Conservation (phyloP, 2,329 filamentous ascomycete genomes). For the Penicillium aurantiogriseum region DNA sequence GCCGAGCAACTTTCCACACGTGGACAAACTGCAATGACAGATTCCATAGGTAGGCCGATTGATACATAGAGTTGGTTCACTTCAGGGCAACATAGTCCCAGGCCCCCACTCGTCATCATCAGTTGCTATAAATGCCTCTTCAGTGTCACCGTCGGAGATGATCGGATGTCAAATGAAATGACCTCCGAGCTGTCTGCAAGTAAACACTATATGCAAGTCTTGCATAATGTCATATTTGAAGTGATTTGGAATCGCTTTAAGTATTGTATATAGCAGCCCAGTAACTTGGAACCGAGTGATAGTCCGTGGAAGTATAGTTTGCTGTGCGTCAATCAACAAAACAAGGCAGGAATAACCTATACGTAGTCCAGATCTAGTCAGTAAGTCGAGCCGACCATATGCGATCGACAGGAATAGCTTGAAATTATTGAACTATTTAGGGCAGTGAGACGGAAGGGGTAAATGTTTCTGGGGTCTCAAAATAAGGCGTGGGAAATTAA, state of each 20-base stretch:
- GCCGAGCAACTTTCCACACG: not conserved
- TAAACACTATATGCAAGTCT: no score
- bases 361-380: not conserved
- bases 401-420: constrained; percentile 3
- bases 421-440: not conserved
- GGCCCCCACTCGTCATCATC: not conserved
- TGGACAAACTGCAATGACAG: not conserved
- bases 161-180: not conserved
- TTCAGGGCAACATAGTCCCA: no score
- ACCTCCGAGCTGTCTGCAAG: not conserved
- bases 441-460: not conserved
- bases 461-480: not conserved
- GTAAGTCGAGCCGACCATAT: not conserved
- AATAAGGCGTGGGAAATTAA: constrained; percentile 1
- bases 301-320: not conserved
- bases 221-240: not conserved
- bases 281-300: not conserved
- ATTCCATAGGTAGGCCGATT: not conserved
- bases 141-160: not conserved
- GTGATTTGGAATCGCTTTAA: not conserved
- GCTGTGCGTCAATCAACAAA: not conserved
- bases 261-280: not conserved
- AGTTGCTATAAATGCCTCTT: not conserved
- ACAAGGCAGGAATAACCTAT: not conserved
- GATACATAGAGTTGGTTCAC: not conserved